Base-by-base conservation (phyloP, 257 asterid species). In the Gentiana macrophylla region DNA sequence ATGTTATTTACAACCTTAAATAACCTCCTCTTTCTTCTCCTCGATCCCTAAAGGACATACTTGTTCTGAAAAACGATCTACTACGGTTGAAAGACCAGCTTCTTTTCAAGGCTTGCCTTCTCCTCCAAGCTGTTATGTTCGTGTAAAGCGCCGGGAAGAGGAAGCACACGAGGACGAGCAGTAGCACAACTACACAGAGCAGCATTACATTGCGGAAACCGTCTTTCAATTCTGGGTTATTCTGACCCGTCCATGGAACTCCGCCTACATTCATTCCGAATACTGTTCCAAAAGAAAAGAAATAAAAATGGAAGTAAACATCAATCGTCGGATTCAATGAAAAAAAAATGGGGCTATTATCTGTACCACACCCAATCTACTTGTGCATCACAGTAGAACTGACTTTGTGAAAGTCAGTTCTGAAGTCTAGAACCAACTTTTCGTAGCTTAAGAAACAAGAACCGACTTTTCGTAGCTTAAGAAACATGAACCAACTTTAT, bases 211-310 rank as follows among this genome's bases (percentile, higher is more conserved):
- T 92, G 49, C 69, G 82, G 52, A 92, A 92, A 2, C 98, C 98
- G 45, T 92, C 86, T 56, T 79, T 79, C 70, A 86, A 34, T 48
- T 58, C 75, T 0, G 86, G 94, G 36, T 74, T 74, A 13, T 63
- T 57, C 74, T 92, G 98, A 12, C 79, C 86, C 0, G 97, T 85
- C 98, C 98, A 92, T 0, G 98, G 95, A 51, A 92, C 98, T 32
- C 98, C 97, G 56, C 98, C 97, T 46, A 92, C 98, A 15, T 92
- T 92, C 98, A 92, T 92, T 61, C 97, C 97, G 24, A 92, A 92
- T 54, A 85, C 98, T 88, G 77, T 62, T 3, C 10, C 8, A 24
- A 24, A 60, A 41, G 36, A n/a, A 61, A 2, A 24, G 24, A 24
- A 24, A 24, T 0, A 24, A 24, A 24, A 24, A 24, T 24, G 24